Conservation (phyloP, 2,329 filamentous ascomycete species). For the Fusarium devonianum region DNA sequence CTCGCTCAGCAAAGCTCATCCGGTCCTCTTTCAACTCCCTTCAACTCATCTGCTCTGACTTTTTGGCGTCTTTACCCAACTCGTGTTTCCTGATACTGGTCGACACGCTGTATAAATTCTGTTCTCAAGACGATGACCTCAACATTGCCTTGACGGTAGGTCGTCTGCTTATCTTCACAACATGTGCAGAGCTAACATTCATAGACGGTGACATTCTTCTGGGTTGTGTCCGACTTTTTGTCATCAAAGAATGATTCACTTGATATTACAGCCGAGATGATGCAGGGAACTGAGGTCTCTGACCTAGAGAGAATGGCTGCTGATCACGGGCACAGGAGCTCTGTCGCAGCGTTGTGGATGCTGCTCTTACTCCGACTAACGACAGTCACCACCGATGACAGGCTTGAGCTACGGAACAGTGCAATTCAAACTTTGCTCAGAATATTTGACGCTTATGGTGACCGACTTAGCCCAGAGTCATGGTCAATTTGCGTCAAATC, state of each 20-base stretch:
- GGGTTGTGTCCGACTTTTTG: constrained; percentile 91
- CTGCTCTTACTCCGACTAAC: constrained; percentile 75
- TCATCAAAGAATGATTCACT: constrained; percentile 66
- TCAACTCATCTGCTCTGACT: constrained; percentile 94
- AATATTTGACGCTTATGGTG: constrained; percentile 91
- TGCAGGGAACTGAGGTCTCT: constrained; percentile 56
- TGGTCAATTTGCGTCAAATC: constrained; percentile 85
- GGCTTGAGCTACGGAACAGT: constrained; percentile 81
- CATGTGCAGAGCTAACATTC: constrained; percentile 9
- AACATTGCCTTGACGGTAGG: constrained; percentile 91
- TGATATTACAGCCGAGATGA: constrained; percentile 64
- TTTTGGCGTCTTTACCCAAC: constrained; percentile 75
- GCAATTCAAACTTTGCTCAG: constrained; percentile 89
- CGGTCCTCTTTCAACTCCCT: constrained; percentile 87
- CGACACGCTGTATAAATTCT: constrained; percentile 88
- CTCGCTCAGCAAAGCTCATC: constrained; percentile 76
- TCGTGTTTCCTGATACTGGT: constrained; percentile 79
- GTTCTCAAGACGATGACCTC: constrained; percentile 86
- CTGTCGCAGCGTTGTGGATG: constrained; percentile 79
- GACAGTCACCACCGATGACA: constrained; percentile 72
- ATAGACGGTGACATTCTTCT: constrained; percentile 91
- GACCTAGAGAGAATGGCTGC: constrained; percentile 67
- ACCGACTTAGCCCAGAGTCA: constrained; percentile 76
- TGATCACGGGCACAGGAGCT: constrained; percentile 64
- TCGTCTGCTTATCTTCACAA: background rate